Evolutionary conservation across 2,329 filamentous ascomycete genomes (phyloP).

Genomic region (Phialophora expanda): DNA sequence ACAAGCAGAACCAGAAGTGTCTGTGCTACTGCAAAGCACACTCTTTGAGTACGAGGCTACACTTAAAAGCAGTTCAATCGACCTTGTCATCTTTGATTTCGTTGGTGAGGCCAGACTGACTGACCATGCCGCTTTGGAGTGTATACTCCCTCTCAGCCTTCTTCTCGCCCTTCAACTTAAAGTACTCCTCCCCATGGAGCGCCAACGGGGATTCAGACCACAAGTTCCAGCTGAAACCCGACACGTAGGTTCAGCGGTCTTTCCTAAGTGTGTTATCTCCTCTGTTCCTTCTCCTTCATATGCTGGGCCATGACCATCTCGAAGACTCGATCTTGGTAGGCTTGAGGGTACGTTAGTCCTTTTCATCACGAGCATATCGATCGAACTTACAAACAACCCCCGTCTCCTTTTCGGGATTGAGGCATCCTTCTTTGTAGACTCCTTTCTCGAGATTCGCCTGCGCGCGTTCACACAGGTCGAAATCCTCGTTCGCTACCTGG

Average conservation of each 20-base stretch:
- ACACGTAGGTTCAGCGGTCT: no score
- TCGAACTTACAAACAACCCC: not conserved
- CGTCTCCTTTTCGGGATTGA: not conserved
- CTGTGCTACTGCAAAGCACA: no score
- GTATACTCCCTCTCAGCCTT: no score
- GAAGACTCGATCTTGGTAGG: not conserved
- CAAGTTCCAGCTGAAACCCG: no score
- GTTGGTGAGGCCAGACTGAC: no score
- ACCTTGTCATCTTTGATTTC: no score
- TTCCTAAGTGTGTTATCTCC: not conserved
- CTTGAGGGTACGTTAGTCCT: not conserved
- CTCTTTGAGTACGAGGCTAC: no score
- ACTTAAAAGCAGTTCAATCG: no score
- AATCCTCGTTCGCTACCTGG: slow-evolving; percentile 61
- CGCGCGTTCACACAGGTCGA: slow-evolving; percentile 61
- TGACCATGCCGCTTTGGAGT: no score
- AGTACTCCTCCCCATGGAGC: not conserved
- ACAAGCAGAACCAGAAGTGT: no score
- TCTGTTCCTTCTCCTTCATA: not conserved
- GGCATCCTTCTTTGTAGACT: slow-evolving; percentile 45
- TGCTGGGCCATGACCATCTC: not conserved
- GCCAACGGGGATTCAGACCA: no score
- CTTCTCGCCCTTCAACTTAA: no score
- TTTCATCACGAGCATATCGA: not conserved
- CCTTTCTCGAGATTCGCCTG: slow-evolving; percentile 60